Evolutionary conservation across 257 asterid species (phyloP).

Genomic region (Ilex aquifolium): DNA sequence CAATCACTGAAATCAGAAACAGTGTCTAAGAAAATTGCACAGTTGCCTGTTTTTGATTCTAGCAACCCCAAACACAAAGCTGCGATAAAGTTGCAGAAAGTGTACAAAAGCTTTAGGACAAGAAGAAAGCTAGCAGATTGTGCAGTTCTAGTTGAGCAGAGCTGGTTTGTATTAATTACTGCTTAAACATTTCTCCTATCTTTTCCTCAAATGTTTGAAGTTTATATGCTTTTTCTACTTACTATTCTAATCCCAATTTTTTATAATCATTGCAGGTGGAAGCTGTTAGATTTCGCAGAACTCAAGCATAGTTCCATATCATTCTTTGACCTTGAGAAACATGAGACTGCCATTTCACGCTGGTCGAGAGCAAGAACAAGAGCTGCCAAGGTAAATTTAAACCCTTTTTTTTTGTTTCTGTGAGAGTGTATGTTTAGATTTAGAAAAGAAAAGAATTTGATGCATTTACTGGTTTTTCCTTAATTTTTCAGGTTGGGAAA

Average conservation of each 20-base stretch:
- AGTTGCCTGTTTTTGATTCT: constrained; percentile 29
- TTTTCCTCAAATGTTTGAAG: neutral
- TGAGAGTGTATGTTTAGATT: neutral
- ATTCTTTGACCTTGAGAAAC: constrained; percentile 78
- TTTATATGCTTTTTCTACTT: neutral
- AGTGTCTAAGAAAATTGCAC: constrained; percentile 10
- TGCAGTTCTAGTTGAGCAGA: constrained; percentile 85
- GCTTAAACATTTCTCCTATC: neutral
- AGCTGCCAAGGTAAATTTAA: constrained; percentile 75
- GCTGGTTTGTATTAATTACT: constrained; percentile 39
- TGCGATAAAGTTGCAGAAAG: constrained; percentile 83
- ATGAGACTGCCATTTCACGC: constrained; percentile 81
- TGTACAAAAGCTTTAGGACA: constrained; percentile 83
- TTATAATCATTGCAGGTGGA: constrained; percentile 43
- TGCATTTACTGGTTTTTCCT: neutral
- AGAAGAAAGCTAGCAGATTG: constrained; percentile 91
- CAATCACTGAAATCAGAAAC: constrained; percentile 23
- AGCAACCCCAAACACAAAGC: constrained; percentile 70
- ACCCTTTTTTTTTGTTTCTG: neutral
- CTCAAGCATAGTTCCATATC: constrained; percentile 92
- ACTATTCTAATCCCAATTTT: neutral
- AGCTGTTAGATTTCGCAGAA: constrained; percentile 76
- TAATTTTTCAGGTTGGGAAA: constrained; percentile 65
- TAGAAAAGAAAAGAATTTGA: neutral
- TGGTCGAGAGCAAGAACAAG: constrained; percentile 93